Conservation (phyloP, 768 basidiomycete genomes). For the Porphyrellus cyaneotinctus region DNA sequence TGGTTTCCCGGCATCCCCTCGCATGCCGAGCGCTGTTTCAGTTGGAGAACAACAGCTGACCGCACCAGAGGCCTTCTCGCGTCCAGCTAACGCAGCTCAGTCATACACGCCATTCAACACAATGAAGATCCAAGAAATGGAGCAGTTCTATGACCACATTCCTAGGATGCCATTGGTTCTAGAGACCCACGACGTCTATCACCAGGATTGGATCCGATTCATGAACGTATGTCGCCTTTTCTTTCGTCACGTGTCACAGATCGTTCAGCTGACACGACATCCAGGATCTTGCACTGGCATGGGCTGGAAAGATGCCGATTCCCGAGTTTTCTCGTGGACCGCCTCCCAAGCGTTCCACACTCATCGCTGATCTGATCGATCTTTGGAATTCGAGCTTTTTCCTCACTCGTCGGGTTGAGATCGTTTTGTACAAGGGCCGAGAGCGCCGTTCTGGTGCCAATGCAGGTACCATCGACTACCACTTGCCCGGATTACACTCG, state of each 20-base stretch:
- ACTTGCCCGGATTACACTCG: slow-evolving; percentile 47
- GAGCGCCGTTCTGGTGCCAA: slow-evolving; percentile 69
- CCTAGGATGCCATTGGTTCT: slow-evolving; percentile 73
- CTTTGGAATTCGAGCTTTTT: slow-evolving; percentile 81
- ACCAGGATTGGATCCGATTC: slow-evolving; percentile 76
- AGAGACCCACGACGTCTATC: slow-evolving; percentile 70
- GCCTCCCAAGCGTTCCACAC: slow-evolving; percentile 51
- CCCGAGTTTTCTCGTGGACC: slow-evolving; percentile 46
- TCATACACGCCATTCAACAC: slow-evolving; percentile 66
- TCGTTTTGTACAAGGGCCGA: slow-evolving; percentile 75
- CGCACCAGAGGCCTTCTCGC: slow-evolving; percentile 70
- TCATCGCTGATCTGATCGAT: slow-evolving; percentile 70
- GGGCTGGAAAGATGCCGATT: slow-evolving; percentile 73
- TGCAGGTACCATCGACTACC: slow-evolving; percentile 51
- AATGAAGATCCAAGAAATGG: slow-evolving; percentile 75
- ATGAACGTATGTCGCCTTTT: slow-evolving; percentile 53
- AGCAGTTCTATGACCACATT: slow-evolving; percentile 59
- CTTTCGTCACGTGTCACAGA: neutral
- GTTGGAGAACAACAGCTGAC: slow-evolving; percentile 41
- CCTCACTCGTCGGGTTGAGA: slow-evolving; percentile 67
- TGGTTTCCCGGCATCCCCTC: slow-evolving; percentile 28
- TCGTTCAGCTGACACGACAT: neutral
- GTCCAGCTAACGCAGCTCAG: slow-evolving; percentile 63
- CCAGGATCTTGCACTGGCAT: slow-evolving; percentile 71
- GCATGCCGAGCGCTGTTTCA: slow-evolving; percentile 17